Conservation (phyloP, 1,284 basidiomycete species). For the Tylopilus sp. region DNA sequence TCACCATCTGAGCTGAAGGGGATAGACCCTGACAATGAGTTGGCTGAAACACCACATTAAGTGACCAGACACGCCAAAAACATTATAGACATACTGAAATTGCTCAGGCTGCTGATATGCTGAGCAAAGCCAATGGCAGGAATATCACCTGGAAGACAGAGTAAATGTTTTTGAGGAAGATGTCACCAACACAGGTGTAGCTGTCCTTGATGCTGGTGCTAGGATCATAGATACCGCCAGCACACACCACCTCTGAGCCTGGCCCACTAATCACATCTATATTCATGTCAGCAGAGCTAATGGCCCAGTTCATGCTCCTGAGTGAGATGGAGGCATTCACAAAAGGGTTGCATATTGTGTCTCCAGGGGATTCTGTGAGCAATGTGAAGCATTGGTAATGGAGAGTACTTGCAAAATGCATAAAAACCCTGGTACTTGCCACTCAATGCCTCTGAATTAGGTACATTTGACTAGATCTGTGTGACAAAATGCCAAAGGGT, state of each 20-base stretch:
- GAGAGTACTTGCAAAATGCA: conserved; percentile 66
- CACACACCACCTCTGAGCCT: conserved; percentile 52
- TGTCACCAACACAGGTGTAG: conserved; percentile 71
- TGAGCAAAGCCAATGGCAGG: conserved; percentile 64
- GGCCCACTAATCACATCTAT: conserved; percentile 61
- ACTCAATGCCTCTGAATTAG: conserved; percentile 53
- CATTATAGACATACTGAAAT: conserved; percentile 10
- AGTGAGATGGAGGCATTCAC: conserved; percentile 74
- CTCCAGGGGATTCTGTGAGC: conserved; percentile 32
- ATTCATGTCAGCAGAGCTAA: conserved; percentile 82
- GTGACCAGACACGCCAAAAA: not conserved
- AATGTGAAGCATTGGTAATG: not conserved
- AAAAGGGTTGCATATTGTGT: conserved; percentile 65
- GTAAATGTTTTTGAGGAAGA: conserved; percentile 75
- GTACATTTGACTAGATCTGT: conserved; percentile 69
- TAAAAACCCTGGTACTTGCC: conserved; percentile 74
- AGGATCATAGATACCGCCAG: conserved; percentile 74
- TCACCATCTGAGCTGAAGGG: not conserved
- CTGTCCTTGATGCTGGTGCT: conserved; percentile 35
- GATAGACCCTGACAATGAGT: not conserved
- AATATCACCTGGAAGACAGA: conserved; percentile 58
- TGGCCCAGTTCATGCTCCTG: conserved; percentile 79
- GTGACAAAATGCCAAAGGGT: conserved; percentile 62
- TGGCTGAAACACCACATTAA: not conserved
- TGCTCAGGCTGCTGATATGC: conserved; percentile 36